Evolutionary conservation across 1,139 yeast genomes (phyloP), one percentile per base, ranked within the genome.

Genomic region (Eremothecium sinecaudum): DNA sequence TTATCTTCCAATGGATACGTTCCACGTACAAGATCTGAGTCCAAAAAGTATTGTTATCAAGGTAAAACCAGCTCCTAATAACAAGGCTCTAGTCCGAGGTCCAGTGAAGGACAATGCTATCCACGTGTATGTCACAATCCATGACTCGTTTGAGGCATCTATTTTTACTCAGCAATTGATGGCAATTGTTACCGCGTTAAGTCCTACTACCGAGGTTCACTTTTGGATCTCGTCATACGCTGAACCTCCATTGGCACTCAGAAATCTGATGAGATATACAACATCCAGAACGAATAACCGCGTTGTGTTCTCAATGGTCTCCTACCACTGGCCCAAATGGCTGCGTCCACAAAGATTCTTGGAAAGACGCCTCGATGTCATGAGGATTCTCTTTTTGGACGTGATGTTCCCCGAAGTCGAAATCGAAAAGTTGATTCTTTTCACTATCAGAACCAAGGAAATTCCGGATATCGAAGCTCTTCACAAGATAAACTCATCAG

Each of bases 271-370:
- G n/a, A 81, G 84, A 0, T 45, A 50, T n/a, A 52, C 86, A 31
- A 77, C 14, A 27, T 9, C 9, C 12, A n/a, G n/a, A 11, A 16
- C 30, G 9, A 21, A 14, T 15, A n/a, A 14, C 19, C 19, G 21
- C n/a, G 21, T 27, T n/a, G 12, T 14, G 15, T 27, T 16, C 21
- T 17, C 9, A 11, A n/a, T 9, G 9, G 8, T 27, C 4, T 9
- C 21, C 2, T 90, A 82, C 57, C 79, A 80, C 45, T 90, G 98
- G 98, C 98, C 98, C 8, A 59, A 65, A 16, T 90, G 96, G 93
- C 63, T 90, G 18, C 68, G 92, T 30, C 67, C 67, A 2, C 97
- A 90, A 57, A 56, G 76, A 20, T 86, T 78, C 46, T 74, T 74
- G 51, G 86, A 79, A 49, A 67, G 96, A 42, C 73, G 77, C 3